Conservation (phyloP, 73 alveolate genomes). For the Blepharisma japonicum region DNA sequence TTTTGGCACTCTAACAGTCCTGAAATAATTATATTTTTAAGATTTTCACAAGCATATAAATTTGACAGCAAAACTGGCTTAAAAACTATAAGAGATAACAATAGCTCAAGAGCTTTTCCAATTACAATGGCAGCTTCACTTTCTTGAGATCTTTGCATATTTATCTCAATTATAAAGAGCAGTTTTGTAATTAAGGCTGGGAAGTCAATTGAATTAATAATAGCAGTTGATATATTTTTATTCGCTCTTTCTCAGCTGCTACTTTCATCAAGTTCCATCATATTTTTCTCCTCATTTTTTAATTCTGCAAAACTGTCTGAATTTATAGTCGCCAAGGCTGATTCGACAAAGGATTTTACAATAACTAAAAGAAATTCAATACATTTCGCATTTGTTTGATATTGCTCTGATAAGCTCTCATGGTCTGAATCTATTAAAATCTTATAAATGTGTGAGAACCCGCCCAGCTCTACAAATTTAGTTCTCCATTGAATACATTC, state of each 20-base stretch:
- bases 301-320: no score
- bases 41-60: not conserved
- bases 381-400: not conserved
- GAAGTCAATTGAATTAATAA: not conserved
- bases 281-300: not conserved
- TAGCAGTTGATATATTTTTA: not conserved
- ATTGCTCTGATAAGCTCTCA: not conserved
- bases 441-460: slow-evolving; percentile 51
- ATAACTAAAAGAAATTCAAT: not conserved
- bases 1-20: not conserved
- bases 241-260: not conserved
- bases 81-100: not conserved
- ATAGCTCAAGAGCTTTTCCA: not conserved
- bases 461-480: slow-evolving; percentile 53
- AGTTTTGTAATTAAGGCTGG: not conserved
- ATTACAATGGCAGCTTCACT: not conserved
- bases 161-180: not conserved
- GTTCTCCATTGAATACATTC: slow-evolving; percentile 63
- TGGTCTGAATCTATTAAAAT: slow-evolving; percentile 14
- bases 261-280: not conserved
- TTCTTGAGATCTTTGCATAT: not conserved
- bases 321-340: no score
- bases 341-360: no score
- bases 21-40: not conserved
- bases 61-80: not conserved